A percentile compares a stretch with the other conserved stretches of the same genome.
Evolutionary conservation across 352 stramenopile species (phyloP).

Genomic region (Phytophthora agathidicida): DNA sequence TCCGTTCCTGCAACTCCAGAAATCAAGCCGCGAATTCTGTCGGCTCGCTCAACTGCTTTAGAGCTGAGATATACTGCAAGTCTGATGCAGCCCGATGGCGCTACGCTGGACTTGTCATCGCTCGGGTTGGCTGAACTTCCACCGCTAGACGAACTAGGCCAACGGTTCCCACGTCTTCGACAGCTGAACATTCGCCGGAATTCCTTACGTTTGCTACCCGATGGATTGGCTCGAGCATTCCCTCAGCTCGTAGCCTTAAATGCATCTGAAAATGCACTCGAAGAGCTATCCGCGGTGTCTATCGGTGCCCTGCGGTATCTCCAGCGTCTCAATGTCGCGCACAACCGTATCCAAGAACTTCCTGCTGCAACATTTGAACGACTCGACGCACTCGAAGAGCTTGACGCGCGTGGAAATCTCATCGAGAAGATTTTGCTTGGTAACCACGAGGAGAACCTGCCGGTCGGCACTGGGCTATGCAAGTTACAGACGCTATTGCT

Average conservation of each 20-base stretch:
- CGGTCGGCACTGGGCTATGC: slow-evolving; percentile 26
- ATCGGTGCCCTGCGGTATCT: slow-evolving; percentile 31
- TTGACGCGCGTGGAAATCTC: slow-evolving; percentile 42
- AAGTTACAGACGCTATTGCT: slow-evolving; percentile 46
- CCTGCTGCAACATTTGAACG: slow-evolving; percentile 26
- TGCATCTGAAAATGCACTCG: slow-evolving; percentile 38
- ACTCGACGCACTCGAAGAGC: slow-evolving; percentile 45
- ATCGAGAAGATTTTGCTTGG: slow-evolving; percentile 38
- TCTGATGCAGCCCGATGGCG: slow-evolving; percentile 26
- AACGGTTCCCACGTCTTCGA: slow-evolving; percentile 39
- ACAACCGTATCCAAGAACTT: slow-evolving; percentile 41
- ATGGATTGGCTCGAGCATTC: slow-evolving; percentile 29
- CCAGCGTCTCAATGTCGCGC: slow-evolving; percentile 44
- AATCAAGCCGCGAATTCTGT: neutral
- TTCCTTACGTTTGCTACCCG: slow-evolving; percentile 33
- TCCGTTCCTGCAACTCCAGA: no score
- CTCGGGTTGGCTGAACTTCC: slow-evolving; percentile 41
- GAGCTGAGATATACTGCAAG: slow-evolving; percentile 15
- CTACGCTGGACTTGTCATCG: slow-evolving; percentile 48
- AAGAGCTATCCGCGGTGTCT: slow-evolving; percentile 33
- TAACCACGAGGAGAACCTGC: slow-evolving; percentile 33
- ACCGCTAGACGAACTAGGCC: slow-evolving; percentile 20
- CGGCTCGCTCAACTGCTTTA: slow-evolving; percentile 1
- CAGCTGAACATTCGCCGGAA: slow-evolving; percentile 54
- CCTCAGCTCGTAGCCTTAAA: slow-evolving; percentile 48